Evolutionary conservation across 2,329 filamentous ascomycete species (phyloP).

Genomic region (Sarocladium kiliense): DNA sequence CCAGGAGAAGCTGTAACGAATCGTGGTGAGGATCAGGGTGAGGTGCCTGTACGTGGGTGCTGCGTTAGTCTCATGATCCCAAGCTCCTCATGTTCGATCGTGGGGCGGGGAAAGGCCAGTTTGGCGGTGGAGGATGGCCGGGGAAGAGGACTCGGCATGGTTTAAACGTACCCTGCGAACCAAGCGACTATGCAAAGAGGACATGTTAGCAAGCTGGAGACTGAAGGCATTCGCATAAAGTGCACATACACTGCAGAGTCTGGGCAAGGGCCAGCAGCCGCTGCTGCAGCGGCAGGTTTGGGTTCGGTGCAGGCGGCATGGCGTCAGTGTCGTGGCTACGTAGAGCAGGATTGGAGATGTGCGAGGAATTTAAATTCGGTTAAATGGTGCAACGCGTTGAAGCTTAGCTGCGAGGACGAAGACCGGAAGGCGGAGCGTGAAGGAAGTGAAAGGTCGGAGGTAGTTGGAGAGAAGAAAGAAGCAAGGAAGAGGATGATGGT

Average conservation of each 20-base stretch:
- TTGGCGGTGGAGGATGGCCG: conserved; percentile 7
- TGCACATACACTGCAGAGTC: conserved; percentile 81
- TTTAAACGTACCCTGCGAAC: conserved; percentile 69
- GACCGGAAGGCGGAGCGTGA: neutral
- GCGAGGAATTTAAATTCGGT: too few species aligned
- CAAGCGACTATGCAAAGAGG: conserved; percentile 56
- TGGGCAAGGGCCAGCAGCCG: conserved; percentile 74
- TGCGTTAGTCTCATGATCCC: conserved; percentile 12
- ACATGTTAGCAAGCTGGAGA: conserved; percentile 26
- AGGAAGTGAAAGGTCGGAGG: neutral
- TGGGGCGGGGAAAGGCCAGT: conserved; percentile 7
- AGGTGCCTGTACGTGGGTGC: conserved; percentile 60
- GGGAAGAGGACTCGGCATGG: neutral
- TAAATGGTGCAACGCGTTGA: too few species aligned
- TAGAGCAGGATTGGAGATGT: neutral
- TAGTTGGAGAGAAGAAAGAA: neutral
- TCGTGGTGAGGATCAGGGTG: conserved; percentile 73
- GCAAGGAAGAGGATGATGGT: neutral
- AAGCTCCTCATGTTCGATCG: neutral
- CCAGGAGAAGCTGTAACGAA: conserved; percentile 82
- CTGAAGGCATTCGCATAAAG: conserved; percentile 13
- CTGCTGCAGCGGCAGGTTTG: conserved; percentile 65
- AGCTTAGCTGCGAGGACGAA: too few species aligned
- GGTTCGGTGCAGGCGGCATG: conserved; percentile 65
- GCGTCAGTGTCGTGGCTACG: neutral